Evolutionary conservation across 179 eudicot species (phyloP).

Genomic region (Spinacia oleracea): DNA sequence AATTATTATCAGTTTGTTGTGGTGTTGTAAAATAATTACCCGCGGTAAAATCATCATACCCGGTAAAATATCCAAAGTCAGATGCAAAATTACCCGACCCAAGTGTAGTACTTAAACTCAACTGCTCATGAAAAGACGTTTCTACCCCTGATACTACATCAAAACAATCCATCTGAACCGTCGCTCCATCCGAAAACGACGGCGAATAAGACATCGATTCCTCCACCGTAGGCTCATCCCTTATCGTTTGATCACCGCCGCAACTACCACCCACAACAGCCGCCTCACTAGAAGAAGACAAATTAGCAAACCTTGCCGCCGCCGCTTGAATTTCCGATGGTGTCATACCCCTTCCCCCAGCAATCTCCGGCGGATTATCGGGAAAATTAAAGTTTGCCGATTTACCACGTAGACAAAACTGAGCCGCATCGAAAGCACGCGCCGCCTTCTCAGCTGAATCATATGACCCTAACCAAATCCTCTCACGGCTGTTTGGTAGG

Average conservation of each 20-base stretch:
- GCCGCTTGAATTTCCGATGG: conserved; percentile 55
- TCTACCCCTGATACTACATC: conserved; percentile 35
- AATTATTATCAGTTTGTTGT: conserved; percentile 16
- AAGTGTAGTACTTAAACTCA: conserved; percentile 33
- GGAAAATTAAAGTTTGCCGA: conserved; percentile 71
- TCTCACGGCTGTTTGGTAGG: conserved; percentile 61
- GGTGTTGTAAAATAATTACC: conserved; percentile 31
- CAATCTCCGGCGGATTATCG: conserved; percentile 52
- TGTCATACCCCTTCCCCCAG: conserved; percentile 39
- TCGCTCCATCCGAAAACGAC: conserved; percentile 39
- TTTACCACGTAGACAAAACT: conserved; percentile 61
- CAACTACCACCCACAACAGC: not conserved
- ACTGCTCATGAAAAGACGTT: conserved; percentile 25
- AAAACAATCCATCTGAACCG: conserved; percentile 22
- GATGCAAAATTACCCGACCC: conserved; percentile 40
- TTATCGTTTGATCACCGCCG: not conserved
- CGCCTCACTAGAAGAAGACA: not conserved
- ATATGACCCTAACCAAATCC: conserved; percentile 77
- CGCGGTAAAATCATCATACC: conserved; percentile 44
- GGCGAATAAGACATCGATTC: conserved; percentile 21
- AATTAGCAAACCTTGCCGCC: conserved; percentile 56
- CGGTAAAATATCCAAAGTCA: conserved; percentile 44
- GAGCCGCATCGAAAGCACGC: conserved; percentile 84
- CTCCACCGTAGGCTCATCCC: conserved; percentile 15
- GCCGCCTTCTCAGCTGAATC: conserved; percentile 68